Base-by-base conservation (phyloP, 2,329 filamentous ascomycete species). In the Botryotinia narcissicola region DNA sequence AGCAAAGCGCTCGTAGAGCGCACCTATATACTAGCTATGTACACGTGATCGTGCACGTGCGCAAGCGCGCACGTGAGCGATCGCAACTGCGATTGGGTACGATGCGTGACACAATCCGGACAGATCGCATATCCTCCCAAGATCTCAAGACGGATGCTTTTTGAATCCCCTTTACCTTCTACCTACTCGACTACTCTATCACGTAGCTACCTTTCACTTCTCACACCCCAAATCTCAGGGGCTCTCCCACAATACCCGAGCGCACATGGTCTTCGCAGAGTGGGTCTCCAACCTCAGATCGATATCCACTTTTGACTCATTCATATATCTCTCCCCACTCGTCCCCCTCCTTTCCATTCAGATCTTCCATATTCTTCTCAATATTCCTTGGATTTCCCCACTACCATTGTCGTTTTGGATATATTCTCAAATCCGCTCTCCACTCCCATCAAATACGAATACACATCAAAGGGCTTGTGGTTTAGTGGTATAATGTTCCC, bases 401-500 rank as follows among this genome's bases (percentile, higher is more conserved):
- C n/a, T n/a, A 9, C n/a, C 18, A 1, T 3, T 12, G 1, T 4
- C 0, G 3, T 32, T 32, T 51, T 6, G 1, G 14, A n/a, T n/a
- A 54, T n/a, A 54, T 54, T 3, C 0, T 0, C 2, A 54, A 8
- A 16, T n/a, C 14, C 0, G 6, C 0, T 0, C 0, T n/a, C 0
- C 0, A 5, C 22, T 6, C 6, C 4, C 25, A 51, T n/a, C 48
- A 51, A 51, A n/a, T 14, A 48, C 35, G 4, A 3, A n/a, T n/a
- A 51, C 10, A 51, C 14, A 1, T 6, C 1, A 12, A 3, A 5
- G 48, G 46, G 48, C 48, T 51, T 51, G 48, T 51, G 48, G 48
- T 51, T 51, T 51, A 51, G 22, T 51, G 22, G 48, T 51, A 51
- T 51, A 51, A 51, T 51, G 48, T 51, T 51, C 48, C 48, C 4